Percentiles rank a stretch among this genome's conserved stretches.
These are phyloP conservation scores for Verticillium alfalfae DNA, from an alignment of 2,329 filamentous ascomycete species.

Conservation along the genomic window DNA sequence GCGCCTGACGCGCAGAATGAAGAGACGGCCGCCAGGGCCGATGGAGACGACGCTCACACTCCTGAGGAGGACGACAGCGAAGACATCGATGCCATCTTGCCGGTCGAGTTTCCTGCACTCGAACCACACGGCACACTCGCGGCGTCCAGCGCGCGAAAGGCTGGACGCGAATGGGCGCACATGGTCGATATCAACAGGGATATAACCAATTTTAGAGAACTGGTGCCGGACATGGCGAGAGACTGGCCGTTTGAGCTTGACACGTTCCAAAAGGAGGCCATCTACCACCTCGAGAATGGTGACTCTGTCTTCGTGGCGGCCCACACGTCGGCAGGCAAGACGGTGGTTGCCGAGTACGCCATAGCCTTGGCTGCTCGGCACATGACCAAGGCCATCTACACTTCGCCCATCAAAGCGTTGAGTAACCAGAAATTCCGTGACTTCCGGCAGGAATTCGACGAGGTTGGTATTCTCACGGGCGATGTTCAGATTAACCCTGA, in stretches of 20 bases:
- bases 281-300: constrained; percentile 93
- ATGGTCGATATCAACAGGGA: constrained; percentile 95
- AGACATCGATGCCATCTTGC: constrained; percentile 79
- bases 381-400: constrained; percentile 99
- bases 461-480: constrained; percentile 93
- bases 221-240: constrained; percentile 93
- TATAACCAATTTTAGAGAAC: constrained; percentile 86
- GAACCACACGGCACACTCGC: constrained; percentile 77
- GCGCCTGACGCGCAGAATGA: constrained; percentile 21
- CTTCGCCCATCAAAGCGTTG: constrained; percentile 94
- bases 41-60: constrained; percentile 14
- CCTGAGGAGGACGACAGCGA: constrained; percentile 41
- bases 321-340: constrained; percentile 96
- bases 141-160: constrained; percentile 64
- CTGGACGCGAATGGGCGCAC: constrained; percentile 89
- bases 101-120: constrained; percentile 87
- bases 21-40: constrained; percentile 9
- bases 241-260: constrained; percentile 98
- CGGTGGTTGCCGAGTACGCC: constrained; percentile 95
- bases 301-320: constrained; percentile 98
- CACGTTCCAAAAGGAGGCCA: constrained; percentile 96
- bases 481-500: constrained; percentile 98
- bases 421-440: constrained; percentile 99
- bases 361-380: constrained; percentile 95
- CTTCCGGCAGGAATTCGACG: constrained; percentile 83